Evolutionary conservation across 2,329 filamentous ascomycete genomes (phyloP), one percentile per base, ranked within the genome.

Genomic region (Seiridium unicorne): DNA sequence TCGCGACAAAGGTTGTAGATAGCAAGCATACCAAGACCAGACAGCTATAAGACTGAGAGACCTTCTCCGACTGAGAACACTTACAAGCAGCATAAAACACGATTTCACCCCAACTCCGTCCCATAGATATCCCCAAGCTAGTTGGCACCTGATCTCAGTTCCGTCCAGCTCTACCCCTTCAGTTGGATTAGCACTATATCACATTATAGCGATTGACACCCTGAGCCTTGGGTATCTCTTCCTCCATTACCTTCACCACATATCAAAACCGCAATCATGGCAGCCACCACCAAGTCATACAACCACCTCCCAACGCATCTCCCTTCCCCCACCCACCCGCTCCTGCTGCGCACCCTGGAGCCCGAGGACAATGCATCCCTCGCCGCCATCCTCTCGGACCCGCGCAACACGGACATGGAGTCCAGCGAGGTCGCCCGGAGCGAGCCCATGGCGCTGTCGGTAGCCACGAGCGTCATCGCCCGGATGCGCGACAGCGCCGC

Each of bases 331-430:
- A 62, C 65, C 10, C 63, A 67, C 55, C 67, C 69, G 54, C 62
- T 71, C 59, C 48, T 61, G 34, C 69, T 71, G 36, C 68, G 69
- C 62, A 71, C 64, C 31, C 62, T 64, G 49, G 58, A 63, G 18
- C 60, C 60, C 40, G 51, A 55, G 38, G 69, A 71, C 56, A 66
- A 64, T 34, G 42, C 61, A 5, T 38, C 57, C 59, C 51, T 66
- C 58, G 62, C 66, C 8, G 64, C 68, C 42, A 66, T 75, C 46
- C 67, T 69, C 59, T 61, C 68, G 10, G 62, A 66, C 40, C 64
- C 62, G 47, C 42, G 59, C 31, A 65, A 65, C 58, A 62, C 42
- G 2, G 32, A 55, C 26, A 11, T 40, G 26, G 51, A 55, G 38
- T 42, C 38, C 38, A 13, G 7, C 38, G 38, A 42, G 38, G 38